Evolutionary conservation across 192 early-diverging fungal genomes (phyloP), one percentile per base, ranked within the genome.

Genomic region (Coemansia biformis): DNA sequence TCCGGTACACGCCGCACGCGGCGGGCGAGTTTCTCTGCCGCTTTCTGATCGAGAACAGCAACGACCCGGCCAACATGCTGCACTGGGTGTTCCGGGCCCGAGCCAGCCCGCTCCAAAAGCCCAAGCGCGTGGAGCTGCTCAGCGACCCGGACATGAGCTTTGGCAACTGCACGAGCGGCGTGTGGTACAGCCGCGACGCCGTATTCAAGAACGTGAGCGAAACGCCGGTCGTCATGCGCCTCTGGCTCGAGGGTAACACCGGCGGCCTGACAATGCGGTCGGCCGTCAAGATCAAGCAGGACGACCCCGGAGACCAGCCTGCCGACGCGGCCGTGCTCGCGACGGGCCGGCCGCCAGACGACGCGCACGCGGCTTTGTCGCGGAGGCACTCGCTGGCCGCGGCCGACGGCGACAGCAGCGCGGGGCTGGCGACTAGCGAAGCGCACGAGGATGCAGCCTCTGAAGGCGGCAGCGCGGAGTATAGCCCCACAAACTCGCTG

Each of bases 21-120:
- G 76, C 85, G 8, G 96, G 96, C 10, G 96, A 98, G 57, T 95
- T 90, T 62, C 78, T 79, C 22, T 93, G 90, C 62, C 88, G 92
- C 24, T 60, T 98, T 9, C 83, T 89, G 46, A 54, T 98, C 3
- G 92, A 94, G 59, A 98, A 98, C 71, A 62, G 80, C 24, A 94
- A 94, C 49, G 93, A 98, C 53, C 69, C 86, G 9, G 54, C 71
- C 35, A 98, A 94, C 61, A 80, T 84, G 32, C 79, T 88, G 21
- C 76, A 90, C 59, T 83, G 83, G 36, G 79, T 79, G 12, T 81
- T 96, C 31, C 86, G 91, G 48, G 92, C 92, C 0, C 22, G 85
- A 75, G 30, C 74, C 74, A 51, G 75, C 78, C 51, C 89, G 91
- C 64, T 90, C 24, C 55, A 63, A 86, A 59, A 79, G 81, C 15